Evolutionary conservation across 2,329 filamentous ascomycete species (phyloP).

Genomic region (Aquanectria penicillioides): DNA sequence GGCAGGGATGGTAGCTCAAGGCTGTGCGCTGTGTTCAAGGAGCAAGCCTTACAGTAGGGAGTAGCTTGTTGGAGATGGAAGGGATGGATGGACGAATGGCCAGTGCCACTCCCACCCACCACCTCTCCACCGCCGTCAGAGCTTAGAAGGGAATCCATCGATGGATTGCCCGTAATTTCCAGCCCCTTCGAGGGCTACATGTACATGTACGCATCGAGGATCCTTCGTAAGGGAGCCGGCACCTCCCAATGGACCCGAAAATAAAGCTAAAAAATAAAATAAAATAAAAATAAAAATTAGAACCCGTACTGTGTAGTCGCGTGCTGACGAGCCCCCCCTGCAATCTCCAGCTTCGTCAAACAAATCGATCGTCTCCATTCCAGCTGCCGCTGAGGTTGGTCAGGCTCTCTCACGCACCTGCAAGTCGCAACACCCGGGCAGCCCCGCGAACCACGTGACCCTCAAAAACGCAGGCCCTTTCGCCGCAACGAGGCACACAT

Average conservation of each 20-base stretch:
- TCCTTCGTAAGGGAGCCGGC: no score
- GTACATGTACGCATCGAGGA: no score
- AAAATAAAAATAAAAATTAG: no score
- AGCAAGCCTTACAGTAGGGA: not conserved
- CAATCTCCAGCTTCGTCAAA: not conserved
- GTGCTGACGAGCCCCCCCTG: no score
- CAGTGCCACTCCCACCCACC: not conserved
- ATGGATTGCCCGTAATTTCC: not conserved
- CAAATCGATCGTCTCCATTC: no score
- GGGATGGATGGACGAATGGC: not conserved
- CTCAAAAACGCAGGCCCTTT: constrained; percentile 33
- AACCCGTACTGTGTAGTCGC: no score
- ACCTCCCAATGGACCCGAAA: no score
- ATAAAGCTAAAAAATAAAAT: no score
- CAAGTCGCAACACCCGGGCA: constrained; percentile 19
- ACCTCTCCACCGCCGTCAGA: not conserved
- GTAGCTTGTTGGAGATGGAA: not conserved
- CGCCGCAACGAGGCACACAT: constrained; percentile 43
- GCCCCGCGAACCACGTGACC: constrained; percentile 50
- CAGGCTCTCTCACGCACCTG: not conserved
- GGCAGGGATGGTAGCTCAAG: not conserved
- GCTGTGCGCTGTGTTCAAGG: no score
- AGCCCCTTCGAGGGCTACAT: no score
- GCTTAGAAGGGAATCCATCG: no score
- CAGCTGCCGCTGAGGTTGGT: constrained; percentile 1